phyloP scores from a whole-genome alignment of 1,284 basidiomycete genomes.

The Pseudozyma sp. region DNA sequence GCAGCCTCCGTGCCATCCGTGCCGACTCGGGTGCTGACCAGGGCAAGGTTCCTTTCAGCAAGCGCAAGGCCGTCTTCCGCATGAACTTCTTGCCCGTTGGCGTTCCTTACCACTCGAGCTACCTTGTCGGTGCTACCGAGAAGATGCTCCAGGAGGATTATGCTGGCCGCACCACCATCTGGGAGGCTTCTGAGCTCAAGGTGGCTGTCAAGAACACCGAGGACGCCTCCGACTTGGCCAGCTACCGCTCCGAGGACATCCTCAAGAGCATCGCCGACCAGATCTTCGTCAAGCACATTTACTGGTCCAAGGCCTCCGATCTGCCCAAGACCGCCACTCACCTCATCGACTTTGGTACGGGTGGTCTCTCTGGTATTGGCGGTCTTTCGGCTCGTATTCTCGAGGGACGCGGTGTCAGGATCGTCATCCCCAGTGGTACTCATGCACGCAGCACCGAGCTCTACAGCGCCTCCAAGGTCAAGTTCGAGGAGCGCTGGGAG shows the following conservation, averaged over 20 bases:
- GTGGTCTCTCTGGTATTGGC: conserved; percentile 91
- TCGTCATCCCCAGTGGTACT: conserved; percentile 69
- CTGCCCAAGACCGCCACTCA: conserved; percentile 88
- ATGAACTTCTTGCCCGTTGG: conserved; percentile 92
- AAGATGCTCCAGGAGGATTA: conserved; percentile 82
- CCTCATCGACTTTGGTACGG: conserved; percentile 92
- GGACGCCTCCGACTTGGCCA: conserved; percentile 58
- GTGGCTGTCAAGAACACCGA: conserved; percentile 94
- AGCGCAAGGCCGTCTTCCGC: conserved; percentile 92
- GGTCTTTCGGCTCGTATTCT: conserved; percentile 88
- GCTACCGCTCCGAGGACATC: conserved; percentile 43
- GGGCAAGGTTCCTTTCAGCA: conserved; percentile 90
- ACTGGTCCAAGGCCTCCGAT: conserved; percentile 89
- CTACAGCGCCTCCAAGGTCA: conserved; percentile 78
- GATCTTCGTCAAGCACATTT: conserved; percentile 90
- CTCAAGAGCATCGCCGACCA: conserved; percentile 72
- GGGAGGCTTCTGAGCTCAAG: conserved; percentile 79
- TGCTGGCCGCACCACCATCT: conserved; percentile 72
- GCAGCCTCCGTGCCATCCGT: conserved; percentile 86
- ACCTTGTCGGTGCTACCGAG: conserved; percentile 82
- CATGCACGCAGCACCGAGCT: conserved; percentile 60
- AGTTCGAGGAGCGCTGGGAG: conserved; percentile 88
- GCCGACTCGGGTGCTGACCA: conserved; percentile 90
- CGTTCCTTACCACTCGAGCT: conserved; percentile 93
- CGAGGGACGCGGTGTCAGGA: conserved; percentile 90